Base-by-base conservation (phyloP, 768 basidiomycete species). In the Tricholoma sp. region DNA sequence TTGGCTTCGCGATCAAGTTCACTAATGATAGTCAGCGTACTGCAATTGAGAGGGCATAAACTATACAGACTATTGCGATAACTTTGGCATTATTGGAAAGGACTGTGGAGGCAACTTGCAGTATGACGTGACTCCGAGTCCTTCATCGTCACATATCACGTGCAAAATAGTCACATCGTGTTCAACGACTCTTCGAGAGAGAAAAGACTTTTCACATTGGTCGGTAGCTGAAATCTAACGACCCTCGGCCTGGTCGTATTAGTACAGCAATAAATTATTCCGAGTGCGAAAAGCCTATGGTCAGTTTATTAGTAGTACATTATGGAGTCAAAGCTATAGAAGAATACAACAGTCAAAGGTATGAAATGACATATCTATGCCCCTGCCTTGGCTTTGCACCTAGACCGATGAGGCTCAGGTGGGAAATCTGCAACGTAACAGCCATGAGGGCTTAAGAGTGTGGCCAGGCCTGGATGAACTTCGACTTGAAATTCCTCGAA, bases 1-100 rank as follows among this genome's bases (percentile, higher is more conserved):
- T 91, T 93, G 8, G 83, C 85, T 67, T 89, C 84, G 18, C 91
- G 84, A 62, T 91, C 86, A 19, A 79, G 72, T 71, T 91, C 91
- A 68, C 78, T 78, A 52, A 6, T 46, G 6, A 19, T 24, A 11
- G 50, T 52, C 19, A 57, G n/a, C 18, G 21, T 10, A 47, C 37
- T 19, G 39, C 22, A 29, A 18, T 16, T 21, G 16, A 5, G 5
- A 19, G 0, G 34, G 55, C 14, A 41, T 32, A 14, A 8, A 6
- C 3, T 24, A n/a, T 21, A 62, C 80, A 69, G 62, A 83, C 81
- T 83, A 83, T 71, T 80, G 71, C 19, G 82, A 83, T 64, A 77
- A 59, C 31, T 76, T 70, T 5, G 73, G 59, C 80, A 82, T 79
- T 50, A 1, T 31, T 21, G 6, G 5, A n/a, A n/a, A n/a, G n/a